phyloP scores from a whole-genome alignment of 169 alveolate genomes.

The Miamiensis avidus region DNA sequence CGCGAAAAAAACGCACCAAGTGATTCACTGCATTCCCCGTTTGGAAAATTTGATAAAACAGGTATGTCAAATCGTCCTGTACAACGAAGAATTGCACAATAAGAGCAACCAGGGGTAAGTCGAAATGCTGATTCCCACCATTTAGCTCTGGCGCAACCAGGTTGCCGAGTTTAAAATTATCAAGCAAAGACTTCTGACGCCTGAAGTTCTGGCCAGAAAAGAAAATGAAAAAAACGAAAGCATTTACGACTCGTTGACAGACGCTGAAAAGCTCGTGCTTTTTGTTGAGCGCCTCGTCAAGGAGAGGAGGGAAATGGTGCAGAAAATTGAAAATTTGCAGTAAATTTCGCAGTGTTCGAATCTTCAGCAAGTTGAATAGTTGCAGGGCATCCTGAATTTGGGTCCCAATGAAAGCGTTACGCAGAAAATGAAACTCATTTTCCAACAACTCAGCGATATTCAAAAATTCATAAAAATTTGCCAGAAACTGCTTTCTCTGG shows the following conservation, averaged over 20 bases:
- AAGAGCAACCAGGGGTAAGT: neutral
- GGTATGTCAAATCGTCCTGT: neutral
- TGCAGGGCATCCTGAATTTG: no score
- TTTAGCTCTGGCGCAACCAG: neutral
- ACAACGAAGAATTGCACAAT: neutral
- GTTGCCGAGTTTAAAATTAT: neutral
- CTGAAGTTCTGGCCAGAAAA: no score
- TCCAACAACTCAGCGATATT: conserved; percentile 19
- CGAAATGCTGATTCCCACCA: neutral
- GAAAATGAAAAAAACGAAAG: no score
- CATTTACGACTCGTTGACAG: no score
- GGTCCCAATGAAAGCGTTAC: no score
- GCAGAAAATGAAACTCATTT: conserved; percentile 24
- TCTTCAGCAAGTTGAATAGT: no score
- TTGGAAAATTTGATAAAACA: neutral
- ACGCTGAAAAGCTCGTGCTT: no score
- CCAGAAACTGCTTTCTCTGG: conserved; percentile 28
- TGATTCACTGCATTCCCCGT: neutral
- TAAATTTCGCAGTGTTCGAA: no score
- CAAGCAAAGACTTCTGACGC: no score
- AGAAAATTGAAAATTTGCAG: no score
- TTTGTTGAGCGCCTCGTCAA: no score
- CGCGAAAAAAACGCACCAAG: neutral
- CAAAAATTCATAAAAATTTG: conserved; percentile 33
- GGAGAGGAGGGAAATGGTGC: no score